These are phyloP conservation scores for Parasarocladium wereldwijsianum DNA, from an alignment of 2,329 filamentous ascomycete genomes.

Conservation along the genomic window DNA sequence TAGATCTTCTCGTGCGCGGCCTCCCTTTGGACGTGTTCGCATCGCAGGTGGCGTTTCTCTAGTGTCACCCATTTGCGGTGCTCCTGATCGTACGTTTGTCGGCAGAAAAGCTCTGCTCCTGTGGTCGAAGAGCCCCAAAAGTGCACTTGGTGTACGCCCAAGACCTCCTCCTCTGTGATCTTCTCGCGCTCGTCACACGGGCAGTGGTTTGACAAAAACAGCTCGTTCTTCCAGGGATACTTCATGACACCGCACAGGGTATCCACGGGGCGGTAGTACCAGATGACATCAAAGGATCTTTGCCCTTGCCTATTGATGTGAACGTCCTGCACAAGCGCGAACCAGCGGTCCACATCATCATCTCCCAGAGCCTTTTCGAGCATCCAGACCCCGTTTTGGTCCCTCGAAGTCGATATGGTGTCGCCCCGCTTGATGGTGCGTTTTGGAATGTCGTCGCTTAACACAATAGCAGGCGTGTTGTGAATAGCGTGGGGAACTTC, in stretches of 20 bases:
- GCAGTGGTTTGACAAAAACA: constrained; percentile 67
- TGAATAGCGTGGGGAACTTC: constrained; percentile 13
- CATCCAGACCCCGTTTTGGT: constrained; percentile 39
- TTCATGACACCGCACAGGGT: constrained; percentile 53
- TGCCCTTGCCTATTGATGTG: constrained; percentile 19
- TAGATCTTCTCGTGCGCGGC: constrained; percentile 14
- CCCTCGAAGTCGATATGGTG: constrained; percentile 31
- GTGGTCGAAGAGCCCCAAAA: constrained; percentile 37
- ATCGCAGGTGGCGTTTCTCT: constrained; percentile 36
- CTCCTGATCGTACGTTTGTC: constrained; percentile 50
- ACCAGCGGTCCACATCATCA: constrained; percentile 42
- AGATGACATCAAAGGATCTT: constrained; percentile 47
- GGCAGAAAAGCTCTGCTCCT: constrained; percentile 45
- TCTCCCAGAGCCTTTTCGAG: constrained; percentile 27
- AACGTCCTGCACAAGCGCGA: constrained; percentile 51
- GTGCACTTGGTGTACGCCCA: constrained; percentile 41
- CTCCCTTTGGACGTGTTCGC: constrained; percentile 21
- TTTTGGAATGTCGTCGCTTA: constrained; percentile 12
- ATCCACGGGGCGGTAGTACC: constrained; percentile 59
- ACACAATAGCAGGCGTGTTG: constrained; percentile 10
- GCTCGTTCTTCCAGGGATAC: constrained; percentile 57
- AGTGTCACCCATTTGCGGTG: constrained; percentile 50
- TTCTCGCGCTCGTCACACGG: constrained; percentile 40
- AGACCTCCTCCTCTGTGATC: constrained; percentile 39
- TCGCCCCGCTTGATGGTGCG: constrained; percentile 26